These are phyloP conservation scores for Boletellus sp. DNA, from an alignment of 768 basidiomycete genomes.

Conservation along the genomic window DNA sequence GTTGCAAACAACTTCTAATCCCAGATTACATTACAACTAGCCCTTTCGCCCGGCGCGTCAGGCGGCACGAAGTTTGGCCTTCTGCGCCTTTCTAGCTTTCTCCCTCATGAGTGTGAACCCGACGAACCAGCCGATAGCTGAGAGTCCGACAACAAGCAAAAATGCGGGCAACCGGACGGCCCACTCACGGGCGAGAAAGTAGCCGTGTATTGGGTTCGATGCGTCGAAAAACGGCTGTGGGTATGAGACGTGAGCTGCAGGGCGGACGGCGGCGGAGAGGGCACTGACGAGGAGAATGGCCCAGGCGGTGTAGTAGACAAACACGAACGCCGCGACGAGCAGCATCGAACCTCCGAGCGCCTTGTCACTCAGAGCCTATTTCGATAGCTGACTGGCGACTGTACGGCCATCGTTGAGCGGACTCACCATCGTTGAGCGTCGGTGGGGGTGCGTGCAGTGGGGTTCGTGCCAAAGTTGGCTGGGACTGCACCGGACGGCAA, in stretches of 20 bases:
- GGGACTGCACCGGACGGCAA: not conserved
- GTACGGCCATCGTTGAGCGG: not conserved
- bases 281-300: conserved; percentile 74
- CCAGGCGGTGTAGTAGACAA: conserved; percentile 92
- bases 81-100: conserved; percentile 62
- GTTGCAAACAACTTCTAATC: not conserved
- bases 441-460: conserved; percentile 1
- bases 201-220: conserved; percentile 66
- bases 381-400: conserved; percentile 5
- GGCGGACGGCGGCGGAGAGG: not conserved
- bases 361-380: conserved; percentile 77
- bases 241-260: conserved; percentile 6
- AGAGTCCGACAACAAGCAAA: conserved; percentile 74
- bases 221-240: conserved; percentile 79
- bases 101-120: conserved; percentile 73
- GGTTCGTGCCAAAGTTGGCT: conserved; percentile 18
- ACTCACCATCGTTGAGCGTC: conserved; percentile 25
- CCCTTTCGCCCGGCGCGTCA: conserved; percentile 31
- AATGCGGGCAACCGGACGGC: conserved; percentile 84
- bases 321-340: conserved; percentile 67
- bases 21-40: not conserved
- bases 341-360: conserved; percentile 77
- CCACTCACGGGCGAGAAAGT: conserved; percentile 91
- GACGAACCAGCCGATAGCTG: conserved; percentile 79
- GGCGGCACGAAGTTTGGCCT: conserved; percentile 58